Base-by-base conservation (phyloP, 2,329 filamentous ascomycete species). In the Lecanosticta acicola region DNA sequence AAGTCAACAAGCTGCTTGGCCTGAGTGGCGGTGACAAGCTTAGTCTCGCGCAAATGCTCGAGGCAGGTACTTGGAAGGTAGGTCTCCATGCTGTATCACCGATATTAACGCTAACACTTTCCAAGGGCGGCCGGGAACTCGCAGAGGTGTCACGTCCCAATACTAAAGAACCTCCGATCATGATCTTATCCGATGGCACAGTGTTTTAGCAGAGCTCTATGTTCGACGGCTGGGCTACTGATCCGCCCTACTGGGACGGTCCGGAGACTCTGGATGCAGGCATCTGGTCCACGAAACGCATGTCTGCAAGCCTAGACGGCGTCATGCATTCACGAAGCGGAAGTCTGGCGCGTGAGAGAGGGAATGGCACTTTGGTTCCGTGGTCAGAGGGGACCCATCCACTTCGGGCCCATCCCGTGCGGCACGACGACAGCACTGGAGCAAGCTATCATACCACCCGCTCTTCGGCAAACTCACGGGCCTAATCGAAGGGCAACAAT, bases 11-110 rank as follows among this genome's bases (percentile, higher is more conserved):
- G 33, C 70, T 78, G 39, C 67, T 96, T 39, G 80, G 79, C 45
- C 69, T 96, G 33, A 76, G 74, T 5, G 87, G 85, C 3, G 72
- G 79, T 32, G 81, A 91, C 55, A 75, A 76, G 57, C 70, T 98
- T 64, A 86, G 74, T 33, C 69, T 97, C 56, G 82, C 90, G 4
- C 93, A 98, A 66, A 81, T 98, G 72, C 75, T 98, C 14, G 93
- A 97, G 68, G 93, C 91, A 11, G 93, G 93, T 41, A 94, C 87
- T 63, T 98, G 93, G 91, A 97, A 97, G 85, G 90, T 93, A 68
- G 70, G 79, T n/a, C n/a, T n/a, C n/a, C n/a, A n/a, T n/a, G n/a
- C n/a, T n/a, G n/a, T 59, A n/a, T 42, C 1, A 11, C 18, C 29
- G 7, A 32, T 8, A 40, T 41, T 51, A 26, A 44, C 13, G 36